Conservation (phyloP, 1,284 basidiomycete species). For the Boletus sp. region DNA sequence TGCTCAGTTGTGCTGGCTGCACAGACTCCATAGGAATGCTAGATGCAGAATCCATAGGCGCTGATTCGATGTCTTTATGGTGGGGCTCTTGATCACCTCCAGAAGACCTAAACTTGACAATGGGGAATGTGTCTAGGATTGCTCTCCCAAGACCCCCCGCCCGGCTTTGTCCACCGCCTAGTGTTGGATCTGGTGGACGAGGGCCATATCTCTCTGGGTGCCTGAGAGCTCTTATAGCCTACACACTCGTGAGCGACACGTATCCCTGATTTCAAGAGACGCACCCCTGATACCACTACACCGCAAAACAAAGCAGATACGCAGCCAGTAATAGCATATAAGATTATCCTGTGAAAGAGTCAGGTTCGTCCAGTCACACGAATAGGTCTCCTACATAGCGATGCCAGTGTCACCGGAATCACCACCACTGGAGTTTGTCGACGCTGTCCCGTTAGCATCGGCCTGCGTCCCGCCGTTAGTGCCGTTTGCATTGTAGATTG, state of each 20-base stretch:
- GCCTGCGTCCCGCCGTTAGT: conserved; percentile 19
- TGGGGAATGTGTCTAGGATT: conserved; percentile 91
- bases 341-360: conserved; percentile 64
- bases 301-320: conserved; percentile 81
- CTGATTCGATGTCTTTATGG: conserved; percentile 42
- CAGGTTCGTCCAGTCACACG: neutral
- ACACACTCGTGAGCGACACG: conserved; percentile 13
- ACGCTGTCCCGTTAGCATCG: conserved; percentile 20
- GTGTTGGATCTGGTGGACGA: conserved; percentile 49
- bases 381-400: conserved; percentile 59
- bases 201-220: conserved; percentile 93
- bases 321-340: conserved; percentile 86
- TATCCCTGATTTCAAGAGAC: conserved; percentile 31
- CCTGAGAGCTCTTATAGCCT: conserved; percentile 82
- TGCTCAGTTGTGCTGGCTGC: conserved; percentile 15
- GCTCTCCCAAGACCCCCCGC: conserved; percentile 84
- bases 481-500: conserved; percentile 66
- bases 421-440: conserved; percentile 18
- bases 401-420: conserved; percentile 59
- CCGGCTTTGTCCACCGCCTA: conserved; percentile 65
- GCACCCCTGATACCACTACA: conserved; percentile 80
- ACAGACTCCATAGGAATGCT: conserved; percentile 15
- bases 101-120: conserved; percentile 77
- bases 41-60: conserved; percentile 1
- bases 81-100: conserved; percentile 17